Evolutionary conservation across 2,329 filamentous ascomycete genomes (phyloP), one percentile per base, ranked within the genome.

Genomic region (Exophiala lecanii-corni): DNA sequence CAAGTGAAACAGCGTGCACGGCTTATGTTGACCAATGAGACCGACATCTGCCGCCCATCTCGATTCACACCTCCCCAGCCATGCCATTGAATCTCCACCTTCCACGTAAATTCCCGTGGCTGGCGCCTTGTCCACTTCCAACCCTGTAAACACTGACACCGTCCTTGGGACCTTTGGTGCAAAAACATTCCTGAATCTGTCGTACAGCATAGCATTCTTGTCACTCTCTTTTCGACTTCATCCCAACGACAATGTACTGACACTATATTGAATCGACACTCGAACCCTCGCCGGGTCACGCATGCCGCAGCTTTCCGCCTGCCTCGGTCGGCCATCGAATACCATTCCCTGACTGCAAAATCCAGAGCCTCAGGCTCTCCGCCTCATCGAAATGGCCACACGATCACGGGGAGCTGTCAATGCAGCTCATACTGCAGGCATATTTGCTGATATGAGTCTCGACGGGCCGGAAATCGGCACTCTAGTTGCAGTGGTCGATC

Each of bases 391-490:
- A 35, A 49, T 55, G 40, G 48, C 48, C 7, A 50, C 37, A 31
- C 44, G 45, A 38, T 33, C 50, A 20, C 47, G 47, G 18, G 33
- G 33, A 39, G 44, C 45, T n/a, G 23, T 45, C 21, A 51, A 46
- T 31, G 54, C 48, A 17, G 78, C 79, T 60, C 89, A 96, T 69
- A 88, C 89, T 18, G 85, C 91, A 3, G 91, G 91, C 60, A 95
- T 96, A 63, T 96, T 86, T 67, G 86, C 89, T 37, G 89, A 96
- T 68, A 89, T 94, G 82, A 86, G 82, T 15, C 79, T 94, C 44
- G 91, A 97, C 63, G 92, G 92, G 1, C 91, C 92, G 3, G 76
- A 86, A 47, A 96, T 98, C 59, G 92, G 92, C 55, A 97, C 89
- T 2, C 73, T 98, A 56, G 88, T 98, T 35, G 78, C 89, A 44